These are phyloP conservation scores for Tricholoma hemisulphureum DNA, from an alignment of 768 basidiomycete genomes.

Conservation along the genomic window DNA sequence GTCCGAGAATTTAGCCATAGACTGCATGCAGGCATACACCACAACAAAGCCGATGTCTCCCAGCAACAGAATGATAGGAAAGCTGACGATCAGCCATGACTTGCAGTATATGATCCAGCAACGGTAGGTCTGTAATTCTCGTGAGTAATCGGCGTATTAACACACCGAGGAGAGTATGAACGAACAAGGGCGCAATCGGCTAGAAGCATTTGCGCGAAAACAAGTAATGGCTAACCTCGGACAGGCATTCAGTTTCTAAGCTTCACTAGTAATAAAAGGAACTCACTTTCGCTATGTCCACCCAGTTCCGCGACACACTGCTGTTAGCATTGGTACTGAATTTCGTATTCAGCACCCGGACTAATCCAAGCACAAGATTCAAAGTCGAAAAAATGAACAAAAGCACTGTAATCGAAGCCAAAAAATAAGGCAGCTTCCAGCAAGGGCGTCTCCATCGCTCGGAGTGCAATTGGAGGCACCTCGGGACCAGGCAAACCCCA, in stretches of 20 bases:
- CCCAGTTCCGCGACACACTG: background rate
- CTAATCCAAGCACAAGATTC: background rate
- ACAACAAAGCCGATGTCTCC: slow-evolving; percentile 3
- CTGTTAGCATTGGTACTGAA: background rate
- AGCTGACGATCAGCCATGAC: slow-evolving; percentile 7
- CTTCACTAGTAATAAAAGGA: background rate
- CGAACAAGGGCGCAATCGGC: background rate
- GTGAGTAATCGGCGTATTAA: background rate
- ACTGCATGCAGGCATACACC: background rate
- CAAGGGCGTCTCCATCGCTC: background rate
- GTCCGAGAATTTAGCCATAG: background rate
- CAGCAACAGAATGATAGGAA: slow-evolving; percentile 17
- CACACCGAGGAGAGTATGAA: background rate
- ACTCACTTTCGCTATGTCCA: background rate
- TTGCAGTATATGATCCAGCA: slow-evolving; percentile 19
- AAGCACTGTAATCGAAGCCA: background rate
- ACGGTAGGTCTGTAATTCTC: slow-evolving; percentile 18
- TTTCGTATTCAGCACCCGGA: background rate
- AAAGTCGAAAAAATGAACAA: background rate
- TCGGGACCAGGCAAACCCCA: background rate
- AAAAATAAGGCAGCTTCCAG: no score
- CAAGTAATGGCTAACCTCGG: background rate
- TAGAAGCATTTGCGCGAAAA: background rate
- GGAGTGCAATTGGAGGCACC: background rate
- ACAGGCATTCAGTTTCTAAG: background rate